Evolutionary conservation across 2,329 filamentous ascomycete species (phyloP).

Genomic region (Botryotinia convoluta): DNA sequence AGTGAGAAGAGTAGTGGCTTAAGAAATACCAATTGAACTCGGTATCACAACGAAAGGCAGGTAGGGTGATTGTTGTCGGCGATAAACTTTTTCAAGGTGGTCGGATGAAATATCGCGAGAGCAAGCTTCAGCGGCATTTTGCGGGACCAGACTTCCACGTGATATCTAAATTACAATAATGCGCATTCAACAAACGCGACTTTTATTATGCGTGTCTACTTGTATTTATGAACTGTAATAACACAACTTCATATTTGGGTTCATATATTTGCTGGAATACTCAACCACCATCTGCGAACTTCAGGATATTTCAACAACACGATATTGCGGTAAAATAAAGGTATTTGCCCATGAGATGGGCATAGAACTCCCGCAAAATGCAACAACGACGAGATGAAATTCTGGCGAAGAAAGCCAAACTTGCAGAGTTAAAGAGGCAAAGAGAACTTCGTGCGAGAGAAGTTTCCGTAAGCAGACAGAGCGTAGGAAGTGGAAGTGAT

Average conservation of each 20-base stretch:
- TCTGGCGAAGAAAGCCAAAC: slow-evolving; percentile 91
- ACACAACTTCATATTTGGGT: slow-evolving; percentile 1
- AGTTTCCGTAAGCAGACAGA: slow-evolving; percentile 66
- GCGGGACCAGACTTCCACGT: slow-evolving; percentile 19
- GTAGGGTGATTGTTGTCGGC: slow-evolving; percentile 23
- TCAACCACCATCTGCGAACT: background rate
- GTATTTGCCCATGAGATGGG: slow-evolving; percentile 31
- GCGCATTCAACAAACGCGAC: slow-evolving; percentile 13
- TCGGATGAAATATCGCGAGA: slow-evolving; percentile 24
- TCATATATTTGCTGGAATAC: background rate
- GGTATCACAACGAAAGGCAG: slow-evolving; percentile 28
- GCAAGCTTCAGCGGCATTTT: slow-evolving; percentile 21
- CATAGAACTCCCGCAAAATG: slow-evolving; percentile 35
- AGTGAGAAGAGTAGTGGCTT: slow-evolving; percentile 23
- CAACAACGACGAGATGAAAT: slow-evolving; percentile 91
- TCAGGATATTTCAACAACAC: background rate
- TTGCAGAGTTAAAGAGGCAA: slow-evolving; percentile 92
- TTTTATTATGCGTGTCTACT: background rate
- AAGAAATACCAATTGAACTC: slow-evolving; percentile 33
- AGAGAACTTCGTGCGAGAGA: slow-evolving; percentile 80
- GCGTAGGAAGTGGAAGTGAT: slow-evolving; percentile 66
- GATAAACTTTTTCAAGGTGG: slow-evolving; percentile 26
- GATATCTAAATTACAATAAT: slow-evolving; percentile 14
- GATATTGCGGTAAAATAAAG: slow-evolving; percentile 16
- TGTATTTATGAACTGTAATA: slow-evolving; percentile 2